Evolutionary conservation across 176 grass and related monocot genomes (phyloP).

Genomic region (Oryza rufipogon): DNA sequence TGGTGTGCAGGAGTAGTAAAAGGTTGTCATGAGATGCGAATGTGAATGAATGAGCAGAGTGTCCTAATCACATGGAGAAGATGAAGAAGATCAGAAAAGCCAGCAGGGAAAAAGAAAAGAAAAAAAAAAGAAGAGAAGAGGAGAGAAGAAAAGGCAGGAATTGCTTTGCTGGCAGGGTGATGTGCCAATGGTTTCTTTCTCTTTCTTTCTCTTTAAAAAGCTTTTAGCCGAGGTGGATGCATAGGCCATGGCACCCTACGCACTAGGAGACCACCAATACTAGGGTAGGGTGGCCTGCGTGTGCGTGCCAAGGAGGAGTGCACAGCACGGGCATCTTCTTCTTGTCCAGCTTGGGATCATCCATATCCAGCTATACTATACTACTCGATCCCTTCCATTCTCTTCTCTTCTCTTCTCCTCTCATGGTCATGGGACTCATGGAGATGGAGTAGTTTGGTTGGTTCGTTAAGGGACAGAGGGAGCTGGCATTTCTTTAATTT

Average conservation of each 20-base stretch:
- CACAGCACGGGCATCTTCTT: too few relatives aligned
- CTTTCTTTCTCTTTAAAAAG: neutral
- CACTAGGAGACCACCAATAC: neutral
- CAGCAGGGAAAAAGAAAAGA: neutral
- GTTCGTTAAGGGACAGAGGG: neutral
- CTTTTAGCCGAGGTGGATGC: neutral
- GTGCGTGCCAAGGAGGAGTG: too few relatives aligned
- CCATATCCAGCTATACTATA: too few relatives aligned
- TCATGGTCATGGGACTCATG: too few relatives aligned
- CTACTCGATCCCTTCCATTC: neutral
- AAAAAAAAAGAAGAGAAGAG: neutral
- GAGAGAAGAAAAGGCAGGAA: neutral
- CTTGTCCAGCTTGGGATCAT: neutral
- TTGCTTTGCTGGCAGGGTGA: neutral
- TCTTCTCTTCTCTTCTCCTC: neutral
- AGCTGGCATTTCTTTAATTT: neutral
- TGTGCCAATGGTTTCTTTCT: neutral
- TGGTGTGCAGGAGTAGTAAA: neutral
- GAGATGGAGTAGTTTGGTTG: neutral
- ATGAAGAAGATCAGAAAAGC: neutral
- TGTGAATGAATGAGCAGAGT: neutral
- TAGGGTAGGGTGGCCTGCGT: neutral
- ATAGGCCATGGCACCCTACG: neutral
- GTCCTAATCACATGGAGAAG: neutral
- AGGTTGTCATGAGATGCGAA: neutral